These are phyloP conservation scores for Ascochyta lentis DNA, from an alignment of 2,329 filamentous ascomycete genomes.

Conservation along the genomic window DNA sequence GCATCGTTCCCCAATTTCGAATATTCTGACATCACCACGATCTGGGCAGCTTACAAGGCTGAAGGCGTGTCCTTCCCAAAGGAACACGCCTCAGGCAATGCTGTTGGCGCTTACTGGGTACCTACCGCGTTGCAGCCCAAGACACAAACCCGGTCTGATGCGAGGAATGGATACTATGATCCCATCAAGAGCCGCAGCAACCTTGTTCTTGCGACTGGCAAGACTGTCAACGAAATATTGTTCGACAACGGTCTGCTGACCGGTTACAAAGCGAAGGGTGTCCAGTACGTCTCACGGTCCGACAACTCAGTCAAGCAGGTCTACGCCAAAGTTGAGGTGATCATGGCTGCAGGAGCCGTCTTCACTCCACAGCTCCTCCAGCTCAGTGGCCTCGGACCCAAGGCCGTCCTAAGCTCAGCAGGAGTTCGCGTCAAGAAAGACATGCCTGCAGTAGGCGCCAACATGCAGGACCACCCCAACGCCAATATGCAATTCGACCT, in stretches of 20 bases:
- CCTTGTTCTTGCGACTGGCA: constrained; percentile 29
- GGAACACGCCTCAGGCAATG: constrained; percentile 37
- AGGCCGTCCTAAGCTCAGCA: constrained; percentile 29
- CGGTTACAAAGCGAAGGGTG: constrained; percentile 27
- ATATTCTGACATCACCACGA: constrained; percentile 28
- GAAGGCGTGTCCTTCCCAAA: constrained; percentile 26
- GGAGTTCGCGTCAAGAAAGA: constrained; percentile 35
- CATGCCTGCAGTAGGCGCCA: constrained; percentile 40
- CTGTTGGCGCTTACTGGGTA: constrained; percentile 40
- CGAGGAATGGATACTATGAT: constrained; percentile 38
- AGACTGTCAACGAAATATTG: constrained; percentile 34
- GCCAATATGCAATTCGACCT: constrained; percentile 30
- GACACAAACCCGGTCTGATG: constrained; percentile 45
- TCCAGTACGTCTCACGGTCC: constrained; percentile 28
- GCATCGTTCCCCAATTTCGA: constrained; percentile 38
- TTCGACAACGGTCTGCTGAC: constrained; percentile 26
- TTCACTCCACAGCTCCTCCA: constrained; percentile 62
- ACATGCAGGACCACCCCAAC: constrained; percentile 44
- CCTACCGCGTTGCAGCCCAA: constrained; percentile 32
- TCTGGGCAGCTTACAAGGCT: constrained; percentile 30
- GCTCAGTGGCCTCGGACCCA: constrained; percentile 40
- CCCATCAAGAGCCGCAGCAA: constrained; percentile 31
- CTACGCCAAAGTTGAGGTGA: constrained; percentile 56
- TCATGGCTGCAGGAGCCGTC: constrained; percentile 65
- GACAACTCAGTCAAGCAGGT: constrained; percentile 28